Conservation (phyloP, 495 filamentous ascomycete genomes). For the Copromyces sp. region DNA sequence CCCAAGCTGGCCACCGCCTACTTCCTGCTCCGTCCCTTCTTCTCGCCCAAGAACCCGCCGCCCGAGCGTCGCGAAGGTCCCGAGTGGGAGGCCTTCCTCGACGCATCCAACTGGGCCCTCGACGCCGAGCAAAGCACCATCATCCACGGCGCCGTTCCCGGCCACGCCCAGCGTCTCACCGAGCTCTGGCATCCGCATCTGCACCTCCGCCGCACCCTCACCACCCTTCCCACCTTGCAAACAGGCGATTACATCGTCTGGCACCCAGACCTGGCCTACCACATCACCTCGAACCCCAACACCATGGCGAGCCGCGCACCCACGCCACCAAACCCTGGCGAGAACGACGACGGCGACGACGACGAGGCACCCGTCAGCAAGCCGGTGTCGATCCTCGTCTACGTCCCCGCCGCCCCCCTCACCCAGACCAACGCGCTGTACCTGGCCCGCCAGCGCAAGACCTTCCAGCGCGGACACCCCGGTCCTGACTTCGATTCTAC, state of each 20-base stretch:
- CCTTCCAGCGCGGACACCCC: constrained; percentile 53
- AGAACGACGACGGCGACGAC: constrained; percentile 1
- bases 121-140: constrained; percentile 39
- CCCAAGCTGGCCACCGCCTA: constrained; percentile 77
- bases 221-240: constrained; percentile 63
- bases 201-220: constrained; percentile 60
- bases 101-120: constrained; percentile 47
- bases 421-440: constrained; percentile 70
- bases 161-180: constrained; percentile 71
- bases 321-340: constrained; percentile 16
- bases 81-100: constrained; percentile 42
- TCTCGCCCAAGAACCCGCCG: constrained; percentile 43
- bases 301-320: constrained; percentile 26
- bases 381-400: constrained; percentile 43
- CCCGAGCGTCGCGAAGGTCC: constrained; percentile 25
- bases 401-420: constrained; percentile 76
- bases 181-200: constrained; percentile 71
- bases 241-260: constrained; percentile 87
- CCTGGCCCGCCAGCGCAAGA: constrained; percentile 65
- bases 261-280: constrained; percentile 66
- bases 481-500: constrained; percentile 60
- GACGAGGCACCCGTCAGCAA: background rate
- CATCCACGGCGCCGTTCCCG: constrained; percentile 74
- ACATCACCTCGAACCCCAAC: constrained; percentile 36
- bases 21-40: constrained; percentile 81